Evolutionary conservation across 2,329 filamentous ascomycete species (phyloP).

Genomic region (Verticillium tricorpus): DNA sequence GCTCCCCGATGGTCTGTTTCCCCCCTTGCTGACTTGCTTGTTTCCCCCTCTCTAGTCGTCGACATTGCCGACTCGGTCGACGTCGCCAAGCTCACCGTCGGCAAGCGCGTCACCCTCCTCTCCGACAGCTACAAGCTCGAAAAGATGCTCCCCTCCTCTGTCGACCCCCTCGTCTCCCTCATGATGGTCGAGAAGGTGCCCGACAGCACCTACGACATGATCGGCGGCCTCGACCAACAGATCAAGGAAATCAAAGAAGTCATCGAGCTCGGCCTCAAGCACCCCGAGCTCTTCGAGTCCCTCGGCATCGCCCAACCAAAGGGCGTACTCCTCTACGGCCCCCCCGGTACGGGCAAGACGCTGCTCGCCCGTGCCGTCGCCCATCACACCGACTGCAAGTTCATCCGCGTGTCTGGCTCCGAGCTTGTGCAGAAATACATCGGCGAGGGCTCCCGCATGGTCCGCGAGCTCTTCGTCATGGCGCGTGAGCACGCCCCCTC

Average conservation of each 20-base stretch:
- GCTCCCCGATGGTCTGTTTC: constrained; percentile 12
- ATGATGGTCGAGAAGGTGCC: constrained; percentile 99
- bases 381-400: constrained; percentile 98
- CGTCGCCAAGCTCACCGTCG: constrained; percentile 89
- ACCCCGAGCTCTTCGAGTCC: constrained; percentile 98
- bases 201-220: constrained; percentile 99
- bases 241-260: constrained; percentile 99
- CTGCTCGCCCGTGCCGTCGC: constrained; percentile 91
- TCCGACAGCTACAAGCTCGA: constrained; percentile 98
- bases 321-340: constrained; percentile 92
- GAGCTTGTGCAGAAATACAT: constrained; percentile 99
- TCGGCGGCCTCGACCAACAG: constrained; percentile 95
- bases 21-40: constrained; percentile 5
- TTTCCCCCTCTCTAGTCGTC: constrained; percentile 59
- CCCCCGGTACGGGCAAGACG: constrained; percentile 95
- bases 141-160: constrained; percentile 96
- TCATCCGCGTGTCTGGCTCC: constrained; percentile 93
- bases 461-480: constrained; percentile 98
- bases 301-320: constrained; percentile 97
- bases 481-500: constrained; percentile 94
- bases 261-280: constrained; percentile 96
- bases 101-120: constrained; percentile 93
- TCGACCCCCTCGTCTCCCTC: constrained; percentile 95
- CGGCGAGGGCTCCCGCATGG: constrained; percentile 96
- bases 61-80: constrained; percentile 94